A percentile compares a stretch with the other conserved stretches of the same genome.
phyloP scores from a whole-genome alignment of 1,284 basidiomycete species.

The Pseudozyma sp. region DNA sequence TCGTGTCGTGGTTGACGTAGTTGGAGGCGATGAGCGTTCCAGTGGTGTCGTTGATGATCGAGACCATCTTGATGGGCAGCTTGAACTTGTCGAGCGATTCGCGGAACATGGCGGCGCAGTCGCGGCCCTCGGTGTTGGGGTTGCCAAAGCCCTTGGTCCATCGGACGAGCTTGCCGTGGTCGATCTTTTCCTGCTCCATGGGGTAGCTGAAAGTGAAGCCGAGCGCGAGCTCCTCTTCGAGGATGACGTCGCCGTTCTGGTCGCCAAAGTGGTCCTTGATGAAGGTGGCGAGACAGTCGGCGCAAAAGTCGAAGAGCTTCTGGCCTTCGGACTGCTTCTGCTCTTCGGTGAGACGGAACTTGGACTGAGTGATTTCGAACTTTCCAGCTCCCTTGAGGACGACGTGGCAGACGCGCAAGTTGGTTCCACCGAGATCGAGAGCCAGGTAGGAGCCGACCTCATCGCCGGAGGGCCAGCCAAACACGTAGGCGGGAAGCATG shows the following conservation, averaged over 20 bases:
- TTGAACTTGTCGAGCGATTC: conserved; percentile 78
- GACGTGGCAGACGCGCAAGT: conserved; percentile 96
- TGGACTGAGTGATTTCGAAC: conserved; percentile 97
- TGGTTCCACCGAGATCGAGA: conserved; percentile 92
- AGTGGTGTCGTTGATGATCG: conserved; percentile 85
- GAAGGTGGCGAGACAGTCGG: conserved; percentile 90
- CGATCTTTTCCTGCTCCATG: conserved; percentile 81
- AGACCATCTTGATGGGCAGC: conserved; percentile 66
- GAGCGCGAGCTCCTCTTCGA: conserved; percentile 81
- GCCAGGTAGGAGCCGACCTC: conserved; percentile 93
- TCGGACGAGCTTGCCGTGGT: conserved; percentile 92
- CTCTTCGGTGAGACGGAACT: conserved; percentile 95
- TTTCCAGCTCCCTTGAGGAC: conserved; percentile 89
- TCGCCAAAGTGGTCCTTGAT: conserved; percentile 80
- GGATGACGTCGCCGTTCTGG: conserved; percentile 72
- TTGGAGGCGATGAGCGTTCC: conserved; percentile 96
- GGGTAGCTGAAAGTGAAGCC: conserved; percentile 84
- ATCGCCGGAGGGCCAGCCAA: conserved; percentile 92
- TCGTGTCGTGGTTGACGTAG: conserved; percentile 90
- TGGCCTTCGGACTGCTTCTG: conserved; percentile 98
- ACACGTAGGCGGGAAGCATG: conserved; percentile 96
- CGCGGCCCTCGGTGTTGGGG: conserved; percentile 87
- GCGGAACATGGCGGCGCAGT: conserved; percentile 92
- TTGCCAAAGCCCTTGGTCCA: conserved; percentile 99
- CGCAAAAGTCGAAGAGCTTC: conserved; percentile 96